Conservation (phyloP, 179 eudicot genomes). For the Spergularia azorica region DNA sequence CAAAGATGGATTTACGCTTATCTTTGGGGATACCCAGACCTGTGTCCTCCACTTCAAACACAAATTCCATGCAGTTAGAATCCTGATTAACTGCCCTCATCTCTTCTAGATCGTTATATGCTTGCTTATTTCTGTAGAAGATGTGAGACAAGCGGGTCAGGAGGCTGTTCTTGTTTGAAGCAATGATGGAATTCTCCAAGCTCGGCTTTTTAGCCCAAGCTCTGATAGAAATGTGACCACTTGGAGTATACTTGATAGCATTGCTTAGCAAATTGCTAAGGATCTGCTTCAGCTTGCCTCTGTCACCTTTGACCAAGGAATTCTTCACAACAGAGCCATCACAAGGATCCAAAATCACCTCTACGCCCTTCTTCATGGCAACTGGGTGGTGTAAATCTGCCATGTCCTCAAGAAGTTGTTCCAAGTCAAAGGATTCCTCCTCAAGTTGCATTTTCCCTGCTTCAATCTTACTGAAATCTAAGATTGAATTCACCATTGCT, state of each 20-base stretch:
- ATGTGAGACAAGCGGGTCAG: constrained; percentile 38
- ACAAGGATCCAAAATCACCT: constrained; percentile 69
- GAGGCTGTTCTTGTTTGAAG: constrained; percentile 34
- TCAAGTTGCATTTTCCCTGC: constrained; percentile 82
- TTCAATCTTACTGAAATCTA: constrained; percentile 76
- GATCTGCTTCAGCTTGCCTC: constrained; percentile 69
- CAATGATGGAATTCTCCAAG: constrained; percentile 38
- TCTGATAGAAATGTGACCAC: constrained; percentile 67
- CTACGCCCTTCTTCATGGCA: constrained; percentile 72
- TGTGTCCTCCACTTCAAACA: constrained; percentile 81
- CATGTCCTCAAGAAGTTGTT: constrained; percentile 64
- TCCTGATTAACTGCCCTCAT: constrained; percentile 41
- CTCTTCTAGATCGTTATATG: constrained; percentile 29
- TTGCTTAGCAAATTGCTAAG: constrained; percentile 74
- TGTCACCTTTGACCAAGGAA: constrained; percentile 66
- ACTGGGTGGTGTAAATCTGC: constrained; percentile 67
- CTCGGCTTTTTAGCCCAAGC: constrained; percentile 63
- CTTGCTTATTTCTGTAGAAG: constrained; percentile 32
- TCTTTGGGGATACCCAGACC: constrained; percentile 89
- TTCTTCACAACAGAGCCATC: constrained; percentile 53
- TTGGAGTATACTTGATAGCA: constrained; percentile 77
- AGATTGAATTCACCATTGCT: constrained; percentile 71
- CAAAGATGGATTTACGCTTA: constrained; percentile 61
- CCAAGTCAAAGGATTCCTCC: constrained; percentile 54
- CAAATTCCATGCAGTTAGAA: constrained; percentile 55